Base-by-base conservation (phyloP, 2,329 filamentous ascomycete genomes). In the Exutisphaerella laricina region DNA sequence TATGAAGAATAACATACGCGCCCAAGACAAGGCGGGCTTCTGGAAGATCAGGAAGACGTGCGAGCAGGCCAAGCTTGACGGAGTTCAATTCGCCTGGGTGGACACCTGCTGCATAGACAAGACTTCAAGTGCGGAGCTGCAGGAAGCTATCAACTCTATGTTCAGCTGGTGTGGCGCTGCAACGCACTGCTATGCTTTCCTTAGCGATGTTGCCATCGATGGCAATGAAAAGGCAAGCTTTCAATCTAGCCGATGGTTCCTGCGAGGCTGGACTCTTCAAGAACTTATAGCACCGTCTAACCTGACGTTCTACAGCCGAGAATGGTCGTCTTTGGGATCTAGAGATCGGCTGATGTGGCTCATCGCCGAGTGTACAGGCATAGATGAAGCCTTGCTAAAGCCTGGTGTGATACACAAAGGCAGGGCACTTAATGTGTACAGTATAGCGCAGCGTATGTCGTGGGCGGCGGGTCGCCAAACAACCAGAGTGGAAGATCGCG, bases 401-500 rank as follows among this genome's bases (percentile, higher is more conserved):
- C 6, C 14, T 12, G 30, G 14, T 18, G 20, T 33, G 16, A 33
- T 14, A 9, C 30, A 12, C 4, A 7, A 14, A 20, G 34, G 12
- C 22, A 34, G 17, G 22, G 17, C 10, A 16, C 10, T 42, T 3
- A n/a, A 36, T n/a, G 10, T 39, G 6, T 39, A 41, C 38, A 46
- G 38, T 23, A 30, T 45, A 5, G 46, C 46, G 20, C 39, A 58
- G 29, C 49, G 50, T n/a, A 46, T 59, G 32, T 49, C 32, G 10
- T 58, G 55, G 54, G 46, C 48, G 5, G 40, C 25, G 8, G 33
- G 25, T 3, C 34, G 57, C 5, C 16, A 48, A 14, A 58, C 56
- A 30, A 54, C 51, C 16, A 25, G 50, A 9, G 32, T 39, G 26
- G 60, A 64, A 49, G 61, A 63, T 39, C 39, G 23, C 4, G 57